Percentiles rank a stretch among this genome's conserved stretches.
These are phyloP conservation scores for Myxozyma monticola DNA, from an alignment of 805 yeast genomes.

Conservation along the genomic window DNA sequence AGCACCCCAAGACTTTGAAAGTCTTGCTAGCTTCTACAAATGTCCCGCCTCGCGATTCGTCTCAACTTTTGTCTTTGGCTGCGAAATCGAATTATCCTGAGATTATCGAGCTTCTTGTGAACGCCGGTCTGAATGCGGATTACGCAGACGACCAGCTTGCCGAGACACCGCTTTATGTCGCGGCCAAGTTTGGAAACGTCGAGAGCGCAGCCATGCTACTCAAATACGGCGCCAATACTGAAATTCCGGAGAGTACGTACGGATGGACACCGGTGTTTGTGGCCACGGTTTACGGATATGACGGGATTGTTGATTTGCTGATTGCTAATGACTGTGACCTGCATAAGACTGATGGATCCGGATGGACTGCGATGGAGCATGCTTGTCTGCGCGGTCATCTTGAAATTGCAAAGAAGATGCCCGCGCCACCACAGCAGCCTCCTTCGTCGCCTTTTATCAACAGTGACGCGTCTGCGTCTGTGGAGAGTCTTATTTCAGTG, in stretches of 20 bases:
- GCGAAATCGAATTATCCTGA: slow-evolving; percentile 63
- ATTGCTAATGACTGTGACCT: slow-evolving; percentile 55
- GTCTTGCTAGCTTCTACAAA: slow-evolving; percentile 52
- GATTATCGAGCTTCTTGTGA: slow-evolving; percentile 55
- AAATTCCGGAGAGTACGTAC: slow-evolving; percentile 71
- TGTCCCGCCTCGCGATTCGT: slow-evolving; percentile 52
- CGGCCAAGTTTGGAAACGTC: slow-evolving; percentile 61
- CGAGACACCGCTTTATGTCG: slow-evolving; percentile 84
- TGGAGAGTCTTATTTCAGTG: slow-evolving; percentile 24
- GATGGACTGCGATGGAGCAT: slow-evolving; percentile 98
- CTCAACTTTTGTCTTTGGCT: slow-evolving; percentile 67
- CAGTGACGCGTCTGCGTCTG: slow-evolving; percentile 27
- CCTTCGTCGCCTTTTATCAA: slow-evolving; percentile 21
- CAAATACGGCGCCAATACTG: slow-evolving; percentile 68
- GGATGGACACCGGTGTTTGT: slow-evolving; percentile 95
- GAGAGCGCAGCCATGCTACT: slow-evolving; percentile 58
- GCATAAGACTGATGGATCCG: slow-evolving; percentile 70
- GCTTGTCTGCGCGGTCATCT: slow-evolving; percentile 89
- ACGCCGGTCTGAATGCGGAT: slow-evolving; percentile 62
- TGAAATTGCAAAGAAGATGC: slow-evolving; percentile 60
- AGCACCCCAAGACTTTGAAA: slow-evolving; percentile 73
- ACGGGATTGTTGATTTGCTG: slow-evolving; percentile 56
- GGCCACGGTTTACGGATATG: slow-evolving; percentile 83
- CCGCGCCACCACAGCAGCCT: slow-evolving; percentile 6
- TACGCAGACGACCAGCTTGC: slow-evolving; percentile 59